These are phyloP conservation scores for Entoloma clypeatum DNA, from an alignment of 1,284 basidiomycete species.

Conservation along the genomic window DNA sequence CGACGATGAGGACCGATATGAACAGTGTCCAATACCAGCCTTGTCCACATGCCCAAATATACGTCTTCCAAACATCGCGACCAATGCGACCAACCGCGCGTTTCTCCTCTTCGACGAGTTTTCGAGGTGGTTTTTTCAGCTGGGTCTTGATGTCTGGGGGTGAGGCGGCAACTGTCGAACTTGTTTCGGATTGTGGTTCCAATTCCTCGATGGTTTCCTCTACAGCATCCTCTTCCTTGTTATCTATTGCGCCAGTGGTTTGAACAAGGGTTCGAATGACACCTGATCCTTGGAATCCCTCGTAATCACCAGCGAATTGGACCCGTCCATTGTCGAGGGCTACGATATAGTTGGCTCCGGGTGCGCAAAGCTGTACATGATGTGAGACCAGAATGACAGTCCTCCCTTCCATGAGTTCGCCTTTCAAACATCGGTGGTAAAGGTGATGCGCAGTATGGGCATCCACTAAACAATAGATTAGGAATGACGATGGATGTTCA, in stretches of 20 bases:
- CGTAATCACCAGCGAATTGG: conserved; percentile 65
- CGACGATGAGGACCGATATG: conserved; percentile 51
- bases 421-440: conserved; percentile 78
- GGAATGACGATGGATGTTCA: background rate
- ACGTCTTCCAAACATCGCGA: conserved; percentile 77
- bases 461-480: conserved; percentile 48
- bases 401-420: conserved; percentile 75
- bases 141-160: conserved; percentile 42
- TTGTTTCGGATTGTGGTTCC: conserved; percentile 44
- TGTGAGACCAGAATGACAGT: conserved; percentile 89
- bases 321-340: conserved; percentile 87
- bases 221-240: conserved; percentile 38
- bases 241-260: conserved; percentile 45
- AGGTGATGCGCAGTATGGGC: conserved; percentile 88
- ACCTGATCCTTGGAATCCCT: conserved; percentile 63
- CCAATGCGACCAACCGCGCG: conserved; percentile 82
- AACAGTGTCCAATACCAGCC: conserved; percentile 74
- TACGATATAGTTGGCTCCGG: conserved; percentile 71
- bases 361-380: conserved; percentile 76
- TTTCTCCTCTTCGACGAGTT: conserved; percentile 88
- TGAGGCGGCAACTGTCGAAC: conserved; percentile 42
- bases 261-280: conserved; percentile 69
- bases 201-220: conserved; percentile 27
- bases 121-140: conserved; percentile 74
- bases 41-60: conserved; percentile 70